Conservation (phyloP, 441 rosid genomes). For the Jatropha multifida region DNA sequence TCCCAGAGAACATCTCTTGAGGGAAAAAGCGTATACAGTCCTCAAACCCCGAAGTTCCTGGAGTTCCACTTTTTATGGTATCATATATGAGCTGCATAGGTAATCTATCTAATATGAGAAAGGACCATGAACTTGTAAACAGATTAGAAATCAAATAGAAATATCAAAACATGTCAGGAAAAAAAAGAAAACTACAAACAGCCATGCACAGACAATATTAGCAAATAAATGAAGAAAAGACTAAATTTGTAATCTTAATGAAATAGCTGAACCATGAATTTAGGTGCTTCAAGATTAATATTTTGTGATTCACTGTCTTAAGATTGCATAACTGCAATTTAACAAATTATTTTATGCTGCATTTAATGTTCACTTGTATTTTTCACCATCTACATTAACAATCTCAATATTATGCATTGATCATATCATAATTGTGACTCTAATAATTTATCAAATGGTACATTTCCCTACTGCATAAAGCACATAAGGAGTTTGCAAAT, state of each 20-base stretch:
- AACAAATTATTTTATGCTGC: not conserved
- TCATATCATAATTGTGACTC: not conserved
- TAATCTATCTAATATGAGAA: constrained; percentile 24
- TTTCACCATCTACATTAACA: not conserved
- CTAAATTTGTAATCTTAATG: not conserved
- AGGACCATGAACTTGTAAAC: constrained; percentile 5
- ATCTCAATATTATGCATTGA: not conserved
- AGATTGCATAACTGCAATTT: not conserved
- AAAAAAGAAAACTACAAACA: not conserved
- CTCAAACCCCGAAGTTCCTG: constrained; percentile 90
- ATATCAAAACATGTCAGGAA: not conserved
- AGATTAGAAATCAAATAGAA: constrained; percentile 15
- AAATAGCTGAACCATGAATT: not conserved
- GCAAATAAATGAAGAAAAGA: constrained; percentile 9
- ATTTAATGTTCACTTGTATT: not conserved
- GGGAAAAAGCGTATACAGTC: constrained; percentile 85
- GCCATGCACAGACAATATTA: not conserved
- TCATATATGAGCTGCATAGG: constrained; percentile 87
- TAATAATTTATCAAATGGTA: not conserved
- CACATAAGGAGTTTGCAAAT: not conserved
- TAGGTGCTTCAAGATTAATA: not conserved
- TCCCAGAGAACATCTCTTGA: constrained; percentile 92
- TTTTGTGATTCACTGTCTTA: not conserved
- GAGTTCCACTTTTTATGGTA: constrained; percentile 68
- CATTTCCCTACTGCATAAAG: not conserved